Conservation (phyloP, 2,329 filamentous ascomycete species). For the Hypoxylon sp. region DNA sequence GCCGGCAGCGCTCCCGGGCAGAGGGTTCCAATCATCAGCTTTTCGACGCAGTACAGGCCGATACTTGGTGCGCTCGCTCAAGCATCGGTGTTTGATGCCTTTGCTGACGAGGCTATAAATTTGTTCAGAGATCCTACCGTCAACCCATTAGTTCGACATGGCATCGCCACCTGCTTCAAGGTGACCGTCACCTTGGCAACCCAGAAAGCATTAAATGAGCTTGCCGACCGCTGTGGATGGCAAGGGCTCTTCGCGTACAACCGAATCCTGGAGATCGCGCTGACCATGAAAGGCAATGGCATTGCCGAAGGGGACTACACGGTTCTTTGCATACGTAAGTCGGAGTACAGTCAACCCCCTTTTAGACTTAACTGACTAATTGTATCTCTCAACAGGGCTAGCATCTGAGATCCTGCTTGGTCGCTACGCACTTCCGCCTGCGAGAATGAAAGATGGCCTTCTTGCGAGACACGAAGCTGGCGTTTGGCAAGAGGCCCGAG, state of each 20-base stretch:
- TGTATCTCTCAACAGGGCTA: constrained; percentile 33
- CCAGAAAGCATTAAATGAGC: constrained; percentile 37
- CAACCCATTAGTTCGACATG: not conserved
- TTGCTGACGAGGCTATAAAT: not conserved
- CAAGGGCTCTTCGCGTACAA: constrained; percentile 48
- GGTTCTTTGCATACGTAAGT: constrained; percentile 50
- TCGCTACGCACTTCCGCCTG: constrained; percentile 42
- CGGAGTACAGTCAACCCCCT: not conserved
- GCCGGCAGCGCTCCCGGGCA: not conserved
- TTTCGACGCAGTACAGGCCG: not conserved
- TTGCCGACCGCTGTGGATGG: constrained; percentile 49
- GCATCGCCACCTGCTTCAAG: constrained; percentile 10
- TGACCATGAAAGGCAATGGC: constrained; percentile 40
- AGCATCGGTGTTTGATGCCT: not conserved
- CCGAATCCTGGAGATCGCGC: constrained; percentile 42
- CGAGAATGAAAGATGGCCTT: constrained; percentile 27
- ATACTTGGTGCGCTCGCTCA: not conserved
- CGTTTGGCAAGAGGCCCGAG: constrained; percentile 43
- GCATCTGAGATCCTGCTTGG: constrained; percentile 47
- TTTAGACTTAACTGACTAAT: not conserved
- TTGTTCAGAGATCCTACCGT: not conserved
- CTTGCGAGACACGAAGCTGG: constrained; percentile 45
- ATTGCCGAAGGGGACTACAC: constrained; percentile 49
- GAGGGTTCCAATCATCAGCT: not conserved
- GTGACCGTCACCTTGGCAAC: constrained; percentile 18